These are phyloP conservation scores for Cordyceps pruinosa DNA, from an alignment of 2,329 filamentous ascomycete species.

Conservation along the genomic window DNA sequence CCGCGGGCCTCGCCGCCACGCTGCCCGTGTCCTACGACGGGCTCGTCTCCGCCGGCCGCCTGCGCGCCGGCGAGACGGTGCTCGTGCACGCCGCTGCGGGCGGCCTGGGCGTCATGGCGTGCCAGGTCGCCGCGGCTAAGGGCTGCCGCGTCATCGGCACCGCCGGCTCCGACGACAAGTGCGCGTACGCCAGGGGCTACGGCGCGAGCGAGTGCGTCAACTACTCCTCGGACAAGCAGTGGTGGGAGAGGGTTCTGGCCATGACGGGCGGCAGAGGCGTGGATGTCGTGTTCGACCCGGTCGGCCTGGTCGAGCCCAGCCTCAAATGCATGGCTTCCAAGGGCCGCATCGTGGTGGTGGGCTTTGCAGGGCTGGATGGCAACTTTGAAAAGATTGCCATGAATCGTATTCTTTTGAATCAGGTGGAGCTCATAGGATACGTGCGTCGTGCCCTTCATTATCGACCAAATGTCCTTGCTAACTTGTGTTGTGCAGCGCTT, in stretches of 20 bases:
- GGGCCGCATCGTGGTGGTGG: constrained; percentile 48
- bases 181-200: constrained; percentile 29
- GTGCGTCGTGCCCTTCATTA: constrained; percentile 23
- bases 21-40: constrained; percentile 49
- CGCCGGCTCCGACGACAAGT: constrained; percentile 40
- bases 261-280: constrained; percentile 43
- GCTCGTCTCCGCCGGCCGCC: constrained; percentile 32
- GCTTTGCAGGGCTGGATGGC: constrained; percentile 48
- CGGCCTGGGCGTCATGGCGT: constrained; percentile 47
- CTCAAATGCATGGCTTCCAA: constrained; percentile 47
- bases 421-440: constrained; percentile 47
- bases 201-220: constrained; percentile 38
- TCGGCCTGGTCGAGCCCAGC: constrained; percentile 48
- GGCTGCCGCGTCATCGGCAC: constrained; percentile 49
- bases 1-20: constrained; percentile 46
- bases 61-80: constrained; percentile 41
- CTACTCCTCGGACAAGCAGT: constrained; percentile 30
- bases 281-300: constrained; percentile 51
- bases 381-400: constrained; percentile 48
- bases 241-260: constrained; percentile 44
- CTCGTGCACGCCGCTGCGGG: constrained; percentile 50
- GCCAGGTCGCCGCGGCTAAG: constrained; percentile 46
- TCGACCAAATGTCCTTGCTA: background rate
- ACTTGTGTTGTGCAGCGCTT: constrained; percentile 35
- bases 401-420: constrained; percentile 48